These are phyloP conservation scores for Candida pseudoviswanathii DNA, from an alignment of 1,139 yeast genomes.

Conservation along the genomic window DNA sequence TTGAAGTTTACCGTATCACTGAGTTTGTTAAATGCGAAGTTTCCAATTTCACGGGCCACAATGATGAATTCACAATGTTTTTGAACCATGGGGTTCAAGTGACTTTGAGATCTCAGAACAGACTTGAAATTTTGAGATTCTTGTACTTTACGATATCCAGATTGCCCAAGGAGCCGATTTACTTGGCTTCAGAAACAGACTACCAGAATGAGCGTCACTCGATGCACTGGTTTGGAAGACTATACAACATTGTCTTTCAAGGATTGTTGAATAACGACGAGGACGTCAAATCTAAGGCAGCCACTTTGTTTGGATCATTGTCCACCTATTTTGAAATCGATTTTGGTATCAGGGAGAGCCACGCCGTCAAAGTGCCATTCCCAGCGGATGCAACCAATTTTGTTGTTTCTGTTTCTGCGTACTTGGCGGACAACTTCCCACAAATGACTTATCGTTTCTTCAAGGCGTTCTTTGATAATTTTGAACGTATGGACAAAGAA, in stretches of 20 bases:
- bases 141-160: constrained; percentile 66
- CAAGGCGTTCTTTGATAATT: constrained; percentile 60
- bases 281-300: constrained; percentile 65
- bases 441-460: constrained; percentile 64
- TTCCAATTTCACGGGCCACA: constrained; percentile 46
- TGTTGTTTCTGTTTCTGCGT: constrained; percentile 60
- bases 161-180: constrained; percentile 31
- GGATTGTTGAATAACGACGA: constrained; percentile 64
- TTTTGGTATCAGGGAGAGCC: constrained; percentile 58
- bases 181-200: constrained; percentile 22
- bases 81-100: constrained; percentile 46
- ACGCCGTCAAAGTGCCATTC: constrained; percentile 66
- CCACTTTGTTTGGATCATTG: constrained; percentile 63
- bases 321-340: constrained; percentile 62
- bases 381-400: constrained; percentile 72
- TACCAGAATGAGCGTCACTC: constrained; percentile 23
- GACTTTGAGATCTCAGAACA: constrained; percentile 60
- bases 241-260: constrained; percentile 66
- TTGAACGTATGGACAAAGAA: constrained; percentile 42
- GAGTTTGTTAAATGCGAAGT: constrained; percentile 57
- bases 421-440: constrained; percentile 59
- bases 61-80: constrained; percentile 57
- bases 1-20: constrained; percentile 53
- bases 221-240: constrained; percentile 54
- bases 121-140: constrained; percentile 68